Conservation (phyloP, 1,139 yeast genomes). For the Yamadazyma jaroonii region DNA sequence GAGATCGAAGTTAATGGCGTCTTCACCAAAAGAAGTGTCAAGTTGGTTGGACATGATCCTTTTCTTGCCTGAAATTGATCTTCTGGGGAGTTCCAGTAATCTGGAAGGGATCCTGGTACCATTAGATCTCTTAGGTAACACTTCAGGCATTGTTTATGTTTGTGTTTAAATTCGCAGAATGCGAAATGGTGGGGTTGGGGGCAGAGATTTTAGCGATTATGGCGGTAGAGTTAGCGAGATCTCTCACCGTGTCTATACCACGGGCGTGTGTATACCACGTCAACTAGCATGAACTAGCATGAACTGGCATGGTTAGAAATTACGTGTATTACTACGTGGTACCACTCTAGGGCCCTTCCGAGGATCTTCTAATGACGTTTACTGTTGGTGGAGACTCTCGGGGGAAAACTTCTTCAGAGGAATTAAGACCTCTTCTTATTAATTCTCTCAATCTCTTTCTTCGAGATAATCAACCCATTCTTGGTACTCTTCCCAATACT, state of each 20-base stretch:
- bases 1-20: constrained; percentile 44
- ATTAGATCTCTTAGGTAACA: constrained; percentile 19
- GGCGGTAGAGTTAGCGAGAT: too few species aligned
- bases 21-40: constrained; percentile 32
- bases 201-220: too few species aligned
- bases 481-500: constrained; percentile 77
- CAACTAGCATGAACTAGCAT: too few species aligned
- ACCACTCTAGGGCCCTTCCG: too few species aligned
- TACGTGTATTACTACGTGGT: too few species aligned
- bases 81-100: too few species aligned
- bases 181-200: neutral
- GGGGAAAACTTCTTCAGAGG: neutral
- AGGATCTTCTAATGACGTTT: too few species aligned
- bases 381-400: too few species aligned
- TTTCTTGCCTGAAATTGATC: constrained; percentile 17
- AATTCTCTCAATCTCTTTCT: constrained; percentile 60
- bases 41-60: constrained; percentile 21
- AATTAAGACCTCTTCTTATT: constrained; percentile 10
- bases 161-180: constrained; percentile 10
- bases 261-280: too few species aligned
- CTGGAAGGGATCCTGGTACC: constrained; percentile 13
- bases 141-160: constrained; percentile 12
- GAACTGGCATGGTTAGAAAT: too few species aligned
- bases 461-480: constrained; percentile 76
- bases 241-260: too few species aligned